Evolutionary conservation across 1,284 basidiomycete species (phyloP), one percentile per base, ranked within the genome.

Genomic region (Ceratobasidium sp.): DNA sequence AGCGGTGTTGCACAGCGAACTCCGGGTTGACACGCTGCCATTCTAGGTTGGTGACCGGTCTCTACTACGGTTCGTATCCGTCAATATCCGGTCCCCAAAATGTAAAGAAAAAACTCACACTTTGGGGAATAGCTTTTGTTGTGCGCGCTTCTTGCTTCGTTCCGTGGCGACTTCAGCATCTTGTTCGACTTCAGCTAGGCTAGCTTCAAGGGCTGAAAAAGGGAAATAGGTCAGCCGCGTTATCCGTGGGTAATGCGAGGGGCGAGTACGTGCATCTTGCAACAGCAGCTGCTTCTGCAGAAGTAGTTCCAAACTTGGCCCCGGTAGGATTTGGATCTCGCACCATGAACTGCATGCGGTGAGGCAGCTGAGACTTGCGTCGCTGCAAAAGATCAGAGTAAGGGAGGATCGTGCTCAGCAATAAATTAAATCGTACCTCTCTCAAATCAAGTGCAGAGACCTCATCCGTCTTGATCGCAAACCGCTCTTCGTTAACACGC

Each of bases 401-500:
- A 59, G 39, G 2, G 46, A 6, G 14, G 29, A 6, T 11, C 2
- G 37, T 16, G 8, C 46, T 22, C 11, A 11, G 27, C 6, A 24
- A 4, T 46, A 27, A 24, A 49, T 1, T 29, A 7, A 49, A 49
- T 7, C 48, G 24, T 61, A 71, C 68, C 68, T 71, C 54, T 49
- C 54, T 58, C 29, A 71, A 43, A 41, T 71, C 68, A 19, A 71
- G 56, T 29, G 68, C 68, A 49, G 68, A 71, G 1, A 71, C 68
- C 24, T 71, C 54, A 19, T 71, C 68, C 11, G 68, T 71, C 56
- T 61, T 71, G 49, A 97, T 87, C 27, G 87, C 79, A 80, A 89
- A 94, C 41, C 83, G 85, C 1, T 83, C 82, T 80, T 96, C 95
- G 8, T 90, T 89, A 1, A 92, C 86, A 54, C 83, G 86, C 51